phyloP scores from a whole-genome alignment of 2,329 filamentous ascomycete species.

The Dissoconium aciculare region DNA sequence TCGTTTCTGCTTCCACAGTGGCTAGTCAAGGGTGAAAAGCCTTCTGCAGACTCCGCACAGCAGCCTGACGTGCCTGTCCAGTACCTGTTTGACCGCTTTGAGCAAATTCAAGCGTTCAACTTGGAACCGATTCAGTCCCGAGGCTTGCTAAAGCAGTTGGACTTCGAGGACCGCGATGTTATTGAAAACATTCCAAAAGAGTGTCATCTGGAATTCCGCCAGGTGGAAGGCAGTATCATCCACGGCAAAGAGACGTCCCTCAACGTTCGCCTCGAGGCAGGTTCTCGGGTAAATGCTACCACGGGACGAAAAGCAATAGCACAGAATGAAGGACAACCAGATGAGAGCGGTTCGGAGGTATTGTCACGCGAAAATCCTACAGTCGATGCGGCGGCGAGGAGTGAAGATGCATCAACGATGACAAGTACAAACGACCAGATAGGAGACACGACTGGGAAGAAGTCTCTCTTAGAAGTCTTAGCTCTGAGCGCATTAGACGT shows the following conservation, averaged over 20 bases:
- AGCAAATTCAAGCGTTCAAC: constrained; percentile 12
- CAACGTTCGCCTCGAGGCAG: constrained; percentile 1
- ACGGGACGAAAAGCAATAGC: not conserved
- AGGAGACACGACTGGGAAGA: no score
- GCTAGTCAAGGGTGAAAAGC: constrained; percentile 4
- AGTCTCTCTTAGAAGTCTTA: no score
- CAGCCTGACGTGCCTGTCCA: constrained; percentile 7
- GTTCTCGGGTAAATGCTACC: not conserved
- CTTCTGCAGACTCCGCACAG: not conserved
- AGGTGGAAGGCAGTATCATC: constrained; percentile 11
- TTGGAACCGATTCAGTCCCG: constrained; percentile 5
- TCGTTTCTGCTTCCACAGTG: constrained; percentile 11
- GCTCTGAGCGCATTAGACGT: not conserved
- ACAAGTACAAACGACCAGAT: no score
- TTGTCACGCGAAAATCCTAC: no score
- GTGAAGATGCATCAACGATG: no score
- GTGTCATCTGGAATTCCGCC: constrained; percentile 7
- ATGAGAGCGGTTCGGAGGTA: not conserved
- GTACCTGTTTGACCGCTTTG: constrained; percentile 19
- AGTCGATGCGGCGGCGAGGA: no score
- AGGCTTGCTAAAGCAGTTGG: not conserved
- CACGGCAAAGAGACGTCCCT: constrained; percentile 8
- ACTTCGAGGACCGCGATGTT: constrained; percentile 3
- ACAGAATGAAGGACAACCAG: not conserved
- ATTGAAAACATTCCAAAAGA: constrained; percentile 2